Conservation (phyloP, 2,329 filamentous ascomycete species). For the Lachnum nothofagi region DNA sequence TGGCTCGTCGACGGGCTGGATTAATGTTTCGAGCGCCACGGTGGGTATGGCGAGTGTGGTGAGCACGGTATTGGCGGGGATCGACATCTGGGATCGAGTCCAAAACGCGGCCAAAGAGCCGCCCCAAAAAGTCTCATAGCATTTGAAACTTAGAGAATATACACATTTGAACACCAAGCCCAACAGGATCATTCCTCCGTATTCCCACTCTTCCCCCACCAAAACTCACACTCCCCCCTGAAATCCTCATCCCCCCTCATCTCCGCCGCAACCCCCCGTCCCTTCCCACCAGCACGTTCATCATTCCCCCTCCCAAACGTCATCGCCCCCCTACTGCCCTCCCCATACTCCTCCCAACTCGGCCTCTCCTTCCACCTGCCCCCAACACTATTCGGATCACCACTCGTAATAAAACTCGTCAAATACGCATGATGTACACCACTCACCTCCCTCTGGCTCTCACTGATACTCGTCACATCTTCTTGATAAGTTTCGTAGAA, state of each 20-base stretch:
- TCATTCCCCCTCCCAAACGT: constrained; percentile 45
- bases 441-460: constrained; percentile 18
- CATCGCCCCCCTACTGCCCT: constrained; percentile 36
- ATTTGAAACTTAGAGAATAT: too few species aligned
- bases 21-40: constrained; percentile 44
- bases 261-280: constrained; percentile 36
- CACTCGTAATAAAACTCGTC: constrained; percentile 23
- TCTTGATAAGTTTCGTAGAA: constrained; percentile 41
- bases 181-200: neutral
- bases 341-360: constrained; percentile 33
- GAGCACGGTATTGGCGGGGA: constrained; percentile 57
- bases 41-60: constrained; percentile 56
- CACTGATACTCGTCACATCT: constrained; percentile 12
- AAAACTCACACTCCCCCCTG: constrained; percentile 42
- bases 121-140: too few species aligned
- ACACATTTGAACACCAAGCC: too few species aligned
- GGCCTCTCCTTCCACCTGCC: constrained; percentile 28
- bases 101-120: too few species aligned
- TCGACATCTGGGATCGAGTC: constrained; percentile 53
- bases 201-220: constrained; percentile 32
- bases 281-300: constrained; percentile 41
- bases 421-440: constrained; percentile 23
- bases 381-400: constrained; percentile 24
- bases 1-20: constrained; percentile 55
- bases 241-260: constrained; percentile 40